These are phyloP conservation scores for Fraxinus ornus DNA, from an alignment of 305 asterid genomes.

Conservation along the genomic window DNA sequence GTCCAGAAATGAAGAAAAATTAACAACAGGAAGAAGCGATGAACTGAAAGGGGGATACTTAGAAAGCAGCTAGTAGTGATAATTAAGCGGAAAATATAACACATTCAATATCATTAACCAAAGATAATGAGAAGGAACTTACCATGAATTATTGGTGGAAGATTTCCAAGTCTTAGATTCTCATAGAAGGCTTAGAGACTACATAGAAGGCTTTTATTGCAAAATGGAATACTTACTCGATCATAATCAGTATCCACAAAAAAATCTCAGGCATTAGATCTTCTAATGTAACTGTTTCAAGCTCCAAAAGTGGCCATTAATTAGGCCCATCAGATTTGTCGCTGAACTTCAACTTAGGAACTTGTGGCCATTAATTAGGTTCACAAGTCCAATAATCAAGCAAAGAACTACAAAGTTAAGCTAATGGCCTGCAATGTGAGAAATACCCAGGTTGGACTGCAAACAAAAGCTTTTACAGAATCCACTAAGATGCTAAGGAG, in stretches of 20 bases:
- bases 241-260: slow-evolving; percentile 82
- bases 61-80: neutral
- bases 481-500: neutral
- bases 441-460: neutral
- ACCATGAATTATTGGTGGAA: slow-evolving; percentile 83
- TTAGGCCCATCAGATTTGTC: neutral
- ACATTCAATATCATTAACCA: neutral
- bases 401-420: neutral
- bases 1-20: slow-evolving; percentile 20
- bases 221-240: slow-evolving; percentile 46
- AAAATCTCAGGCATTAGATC: slow-evolving; percentile 78
- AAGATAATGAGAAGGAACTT: slow-evolving; percentile 26
- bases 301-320: slow-evolving; percentile 43
- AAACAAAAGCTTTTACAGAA: neutral
- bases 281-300: slow-evolving; percentile 49
- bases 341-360: neutral
- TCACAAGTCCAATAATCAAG: neutral
- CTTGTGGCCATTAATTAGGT: neutral
- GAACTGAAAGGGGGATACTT: neutral
- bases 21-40: neutral
- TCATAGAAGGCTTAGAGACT: slow-evolving; percentile 14
- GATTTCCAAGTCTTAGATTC: slow-evolving; percentile 67
- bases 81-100: neutral
- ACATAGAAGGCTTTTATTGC: neutral
- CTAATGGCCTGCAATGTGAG: neutral